phyloP scores from a whole-genome alignment of 805 yeast genomes.

The Brettanomyces custersianus region DNA sequence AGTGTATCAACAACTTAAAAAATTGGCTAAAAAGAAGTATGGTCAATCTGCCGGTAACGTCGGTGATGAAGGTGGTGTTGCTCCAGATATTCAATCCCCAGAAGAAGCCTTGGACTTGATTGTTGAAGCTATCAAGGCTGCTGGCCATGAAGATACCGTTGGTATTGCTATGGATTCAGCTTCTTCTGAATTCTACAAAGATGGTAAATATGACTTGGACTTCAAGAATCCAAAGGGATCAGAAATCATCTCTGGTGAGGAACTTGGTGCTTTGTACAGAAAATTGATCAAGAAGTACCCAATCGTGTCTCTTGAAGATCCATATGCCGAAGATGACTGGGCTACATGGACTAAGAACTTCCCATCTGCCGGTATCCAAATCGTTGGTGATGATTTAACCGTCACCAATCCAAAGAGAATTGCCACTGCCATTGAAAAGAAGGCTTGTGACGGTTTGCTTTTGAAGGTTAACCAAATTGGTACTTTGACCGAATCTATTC shows the following conservation, averaged over 20 bases:
- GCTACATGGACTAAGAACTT: conserved; percentile 91
- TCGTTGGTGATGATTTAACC: conserved; percentile 97
- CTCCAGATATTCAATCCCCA: conserved; percentile 93
- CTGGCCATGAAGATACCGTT: conserved; percentile 93
- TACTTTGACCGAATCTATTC: conserved; percentile 89
- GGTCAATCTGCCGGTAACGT: conserved; percentile 99
- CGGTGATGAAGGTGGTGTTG: conserved; percentile 99
- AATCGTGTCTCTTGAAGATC: conserved; percentile 97
- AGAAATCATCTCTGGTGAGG: conserved; percentile 83
- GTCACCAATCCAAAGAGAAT: conserved; percentile 96
- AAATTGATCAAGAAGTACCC: conserved; percentile 83
- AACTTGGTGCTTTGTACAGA: conserved; percentile 80
- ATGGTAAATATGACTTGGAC: conserved; percentile 95
- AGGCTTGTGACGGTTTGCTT: conserved; percentile 89
- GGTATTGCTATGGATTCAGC: conserved; percentile 94
- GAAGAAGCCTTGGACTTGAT: conserved; percentile 96
- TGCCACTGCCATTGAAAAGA: conserved; percentile 91
- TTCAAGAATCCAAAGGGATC: conserved; percentile 92
- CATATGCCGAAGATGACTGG: conserved; percentile 99
- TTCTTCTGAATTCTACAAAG: conserved; percentile 95
- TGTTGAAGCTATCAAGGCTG: conserved; percentile 77
- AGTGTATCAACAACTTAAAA: conserved; percentile 94
- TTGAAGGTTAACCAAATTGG: conserved; percentile 99
- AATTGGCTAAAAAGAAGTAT: conserved; percentile 87
- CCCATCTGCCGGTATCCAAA: conserved; percentile 68